Percentiles rank a stretch among this genome's conserved stretches.
Conservation (phyloP, 148 eudicot genomes). For the Heliosperma pusillum region DNA sequence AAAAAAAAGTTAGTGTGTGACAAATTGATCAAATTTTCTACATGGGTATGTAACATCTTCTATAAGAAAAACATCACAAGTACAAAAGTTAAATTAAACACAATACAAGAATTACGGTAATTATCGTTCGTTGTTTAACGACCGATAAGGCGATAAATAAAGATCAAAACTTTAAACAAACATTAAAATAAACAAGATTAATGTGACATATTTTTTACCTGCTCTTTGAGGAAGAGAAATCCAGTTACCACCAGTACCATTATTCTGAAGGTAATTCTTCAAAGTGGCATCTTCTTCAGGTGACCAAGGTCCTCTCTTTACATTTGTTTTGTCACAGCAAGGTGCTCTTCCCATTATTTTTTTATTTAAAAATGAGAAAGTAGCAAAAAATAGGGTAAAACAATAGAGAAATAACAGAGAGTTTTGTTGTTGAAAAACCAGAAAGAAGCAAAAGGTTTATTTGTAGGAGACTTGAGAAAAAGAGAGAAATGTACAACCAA, state of each 20-base stretch:
- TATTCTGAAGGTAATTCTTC: slow-evolving; percentile 41
- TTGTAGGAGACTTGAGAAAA: background rate
- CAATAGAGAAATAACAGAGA: background rate
- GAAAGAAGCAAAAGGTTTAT: background rate
- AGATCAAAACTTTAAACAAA: background rate
- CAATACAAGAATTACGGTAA: too few species aligned
- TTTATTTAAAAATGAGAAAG: too few species aligned
- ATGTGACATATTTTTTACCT: slow-evolving; percentile 25
- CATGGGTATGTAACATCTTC: background rate
- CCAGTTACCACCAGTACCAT: slow-evolving; percentile 76
- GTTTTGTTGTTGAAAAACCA: background rate
- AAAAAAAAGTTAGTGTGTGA: too few species aligned
- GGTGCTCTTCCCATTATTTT: slow-evolving; percentile 71
- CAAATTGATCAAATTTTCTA: background rate
- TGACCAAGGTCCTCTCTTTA: slow-evolving; percentile 78
- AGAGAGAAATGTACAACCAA: slow-evolving; percentile 4
- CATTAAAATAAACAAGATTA: background rate
- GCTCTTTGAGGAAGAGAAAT: slow-evolving; percentile 66
- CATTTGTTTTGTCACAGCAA: slow-evolving; percentile 70
- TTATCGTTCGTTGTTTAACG: too few species aligned
- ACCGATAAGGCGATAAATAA: too few species aligned
- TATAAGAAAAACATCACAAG: background rate
- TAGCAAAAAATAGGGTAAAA: too few species aligned
- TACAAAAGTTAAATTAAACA: too few species aligned
- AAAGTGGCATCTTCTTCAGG: slow-evolving; percentile 71